These are phyloP conservation scores for Magnaporthiopsis incrustans DNA, from an alignment of 2,329 filamentous ascomycete genomes.

Conservation along the genomic window DNA sequence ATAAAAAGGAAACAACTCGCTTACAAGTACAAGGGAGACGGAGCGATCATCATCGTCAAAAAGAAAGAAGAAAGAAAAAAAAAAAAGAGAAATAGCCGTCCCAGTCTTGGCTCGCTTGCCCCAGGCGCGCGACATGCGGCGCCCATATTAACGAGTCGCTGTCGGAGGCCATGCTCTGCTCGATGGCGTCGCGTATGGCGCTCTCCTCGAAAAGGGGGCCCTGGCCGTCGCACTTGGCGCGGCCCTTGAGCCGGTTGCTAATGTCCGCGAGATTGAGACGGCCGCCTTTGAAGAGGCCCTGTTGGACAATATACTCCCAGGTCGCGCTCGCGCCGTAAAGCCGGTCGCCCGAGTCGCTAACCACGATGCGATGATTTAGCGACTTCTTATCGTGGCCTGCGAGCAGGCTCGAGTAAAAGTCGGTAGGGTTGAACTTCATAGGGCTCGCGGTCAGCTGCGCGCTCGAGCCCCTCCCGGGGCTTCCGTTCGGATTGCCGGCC, in stretches of 20 bases:
- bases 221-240: conserved; percentile 76
- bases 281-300: conserved; percentile 65
- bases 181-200: conserved; percentile 66
- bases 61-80: too few relatives aligned
- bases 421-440: conserved; percentile 62
- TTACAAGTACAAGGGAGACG: too few relatives aligned
- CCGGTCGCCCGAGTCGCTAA: conserved; percentile 56
- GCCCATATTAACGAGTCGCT: conserved; percentile 69
- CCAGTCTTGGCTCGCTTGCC: too few relatives aligned
- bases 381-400: conserved; percentile 54
- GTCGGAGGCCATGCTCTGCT: conserved; percentile 67
- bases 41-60: too few relatives aligned
- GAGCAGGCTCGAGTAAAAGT: conserved; percentile 60
- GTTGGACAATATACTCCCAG: conserved; percentile 83
- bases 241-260: conserved; percentile 66
- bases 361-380: conserved; percentile 60
- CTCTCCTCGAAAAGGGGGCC: conserved; percentile 81
- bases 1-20: too few relatives aligned
- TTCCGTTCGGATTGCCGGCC: too few relatives aligned
- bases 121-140: too few relatives aligned
- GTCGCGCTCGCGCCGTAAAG: conserved; percentile 69
- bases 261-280: conserved; percentile 78
- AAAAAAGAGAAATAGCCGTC: too few relatives aligned
- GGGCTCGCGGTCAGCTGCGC: conserved; percentile 49
- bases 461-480: too few relatives aligned